Base-by-base conservation (phyloP, 768 basidiomycete species). In the Lentinula guzmanii region DNA sequence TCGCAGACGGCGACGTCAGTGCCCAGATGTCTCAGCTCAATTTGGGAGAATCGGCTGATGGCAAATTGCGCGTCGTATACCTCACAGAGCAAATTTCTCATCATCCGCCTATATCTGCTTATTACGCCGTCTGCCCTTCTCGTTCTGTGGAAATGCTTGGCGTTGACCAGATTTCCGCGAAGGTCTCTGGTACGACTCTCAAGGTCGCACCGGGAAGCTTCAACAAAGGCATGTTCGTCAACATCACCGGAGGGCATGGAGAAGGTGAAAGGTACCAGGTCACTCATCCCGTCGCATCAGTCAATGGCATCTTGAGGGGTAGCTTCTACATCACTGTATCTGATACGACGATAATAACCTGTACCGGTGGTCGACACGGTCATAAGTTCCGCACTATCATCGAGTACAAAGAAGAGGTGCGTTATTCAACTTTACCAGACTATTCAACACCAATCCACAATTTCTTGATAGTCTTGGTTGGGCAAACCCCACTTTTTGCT, bases 81-180 rank as follows among this genome's bases (percentile, higher is more conserved):
- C 74, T 95, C 52, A 96, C 94, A 13, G 95, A 97, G 72, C 95
- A 97, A 73, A 87, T 98, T 52, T 97, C 92, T 1, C 97, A 99
- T 74, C 97, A 99, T 68, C 97, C 97, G 0, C 97, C 97, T 2
- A 85, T 98, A 34, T 96, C 93, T 1, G 86, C 90, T 0, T 96
- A 86, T 69, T 87, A 86, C 64, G 92, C 90, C 6, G 64, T 76
- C 4, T 95, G 92, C 71, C 93, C 95, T 0, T 76, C 84, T 45
- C 83, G 86, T 28, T 82, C 83, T 34, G 69, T 95, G 45, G 86
- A 90, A 64, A 79, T 91, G 70, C 75, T 74, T 16, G 96, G 95
- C 4, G 79, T 94, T 61, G 96, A 99, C 76, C 96, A 99, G 75
- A 95, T 99, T 65, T 81, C 87, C 1, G 97, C 95, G 15, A 92